phyloP scores from a whole-genome alignment of 2,329 filamentous ascomycete genomes.

The Cercospora nicotianae region DNA sequence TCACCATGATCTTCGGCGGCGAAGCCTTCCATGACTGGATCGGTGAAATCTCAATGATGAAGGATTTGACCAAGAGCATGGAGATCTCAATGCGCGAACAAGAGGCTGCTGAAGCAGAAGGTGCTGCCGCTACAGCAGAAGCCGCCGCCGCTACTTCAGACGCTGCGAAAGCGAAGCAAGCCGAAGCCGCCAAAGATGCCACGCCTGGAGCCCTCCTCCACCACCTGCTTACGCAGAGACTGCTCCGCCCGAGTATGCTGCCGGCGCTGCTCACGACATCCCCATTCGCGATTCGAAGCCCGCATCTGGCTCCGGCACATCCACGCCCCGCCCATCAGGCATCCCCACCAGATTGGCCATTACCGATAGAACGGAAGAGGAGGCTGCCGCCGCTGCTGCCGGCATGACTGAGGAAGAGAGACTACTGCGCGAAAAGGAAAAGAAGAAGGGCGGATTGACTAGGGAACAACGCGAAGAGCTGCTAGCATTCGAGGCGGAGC shows the following conservation, averaged over 20 bases:
- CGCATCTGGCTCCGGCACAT: constrained; percentile 43
- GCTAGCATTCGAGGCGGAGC: constrained; percentile 82
- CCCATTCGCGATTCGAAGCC: constrained; percentile 30
- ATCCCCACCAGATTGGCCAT: constrained; percentile 82
- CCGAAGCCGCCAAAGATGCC: constrained; percentile 25
- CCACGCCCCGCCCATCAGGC: constrained; percentile 52
- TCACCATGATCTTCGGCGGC: constrained; percentile 96
- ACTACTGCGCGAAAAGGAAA: constrained; percentile 74
- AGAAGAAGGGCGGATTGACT: constrained; percentile 81
- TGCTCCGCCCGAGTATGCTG: constrained; percentile 12
- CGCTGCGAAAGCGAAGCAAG: constrained; percentile 23
- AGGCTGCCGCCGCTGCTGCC: constrained; percentile 63
- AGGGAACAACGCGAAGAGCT: constrained; percentile 95
- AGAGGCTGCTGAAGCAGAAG: constrained; percentile 62
- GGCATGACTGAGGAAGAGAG: constrained; percentile 72
- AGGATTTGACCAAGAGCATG: constrained; percentile 96
- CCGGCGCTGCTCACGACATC: constrained; percentile 27
- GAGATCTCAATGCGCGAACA: constrained; percentile 87
- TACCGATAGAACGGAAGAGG: constrained; percentile 83
- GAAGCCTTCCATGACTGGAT: constrained; percentile 96
- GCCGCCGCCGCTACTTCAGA: constrained; percentile 50
- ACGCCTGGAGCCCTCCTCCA: constrained; percentile 24
- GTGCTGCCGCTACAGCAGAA: constrained; percentile 43
- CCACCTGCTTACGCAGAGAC: constrained; percentile 21
- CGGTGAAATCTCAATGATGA: constrained; percentile 97